A percentile compares a stretch with the other conserved stretches of the same genome.
These are phyloP conservation scores for Suillus decipiens DNA, from an alignment of 768 basidiomycete species.

Conservation along the genomic window DNA sequence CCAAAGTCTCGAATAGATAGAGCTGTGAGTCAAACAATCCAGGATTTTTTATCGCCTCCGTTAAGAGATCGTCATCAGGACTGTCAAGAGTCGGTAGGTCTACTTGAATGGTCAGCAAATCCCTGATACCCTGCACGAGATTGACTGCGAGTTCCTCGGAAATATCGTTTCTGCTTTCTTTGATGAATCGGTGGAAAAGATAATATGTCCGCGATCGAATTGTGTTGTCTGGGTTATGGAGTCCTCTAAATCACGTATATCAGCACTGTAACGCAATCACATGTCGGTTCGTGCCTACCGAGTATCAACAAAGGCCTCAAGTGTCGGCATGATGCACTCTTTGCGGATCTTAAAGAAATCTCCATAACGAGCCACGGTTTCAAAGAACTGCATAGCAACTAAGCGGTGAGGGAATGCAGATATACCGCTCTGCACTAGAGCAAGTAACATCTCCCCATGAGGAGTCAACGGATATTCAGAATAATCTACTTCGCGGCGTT, in stretches of 20 bases:
- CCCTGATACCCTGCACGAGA: constrained; percentile 73
- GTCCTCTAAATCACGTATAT: constrained; percentile 55
- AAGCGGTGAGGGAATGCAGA: constrained; percentile 80
- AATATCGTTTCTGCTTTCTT: constrained; percentile 78
- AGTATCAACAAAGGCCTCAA: constrained; percentile 84
- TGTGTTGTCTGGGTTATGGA: constrained; percentile 73
- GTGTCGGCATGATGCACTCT: constrained; percentile 81
- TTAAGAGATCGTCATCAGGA: constrained; percentile 68
- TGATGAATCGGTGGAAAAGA: constrained; percentile 90
- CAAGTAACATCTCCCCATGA: constrained; percentile 87
- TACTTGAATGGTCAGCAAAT: constrained; percentile 74
- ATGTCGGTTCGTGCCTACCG: constrained; percentile 51
- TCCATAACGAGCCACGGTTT: constrained; percentile 86
- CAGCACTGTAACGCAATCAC: constrained; percentile 4
- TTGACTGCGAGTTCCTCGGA: constrained; percentile 67
- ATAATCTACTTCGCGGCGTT: constrained; percentile 67
- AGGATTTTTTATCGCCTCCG: constrained; percentile 77
- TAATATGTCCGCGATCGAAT: constrained; percentile 85
- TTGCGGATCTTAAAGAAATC: constrained; percentile 97
- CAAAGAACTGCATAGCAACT: constrained; percentile 90
- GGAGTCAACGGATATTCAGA: constrained; percentile 82
- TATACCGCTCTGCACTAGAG: constrained; percentile 82
- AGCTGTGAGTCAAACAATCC: constrained; percentile 84
- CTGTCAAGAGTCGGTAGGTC: constrained; percentile 79
- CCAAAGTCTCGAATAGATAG: constrained; percentile 92